Evolutionary conservation across 306 rosid genomes (phyloP).

Genomic region (Vicia sativa): DNA sequence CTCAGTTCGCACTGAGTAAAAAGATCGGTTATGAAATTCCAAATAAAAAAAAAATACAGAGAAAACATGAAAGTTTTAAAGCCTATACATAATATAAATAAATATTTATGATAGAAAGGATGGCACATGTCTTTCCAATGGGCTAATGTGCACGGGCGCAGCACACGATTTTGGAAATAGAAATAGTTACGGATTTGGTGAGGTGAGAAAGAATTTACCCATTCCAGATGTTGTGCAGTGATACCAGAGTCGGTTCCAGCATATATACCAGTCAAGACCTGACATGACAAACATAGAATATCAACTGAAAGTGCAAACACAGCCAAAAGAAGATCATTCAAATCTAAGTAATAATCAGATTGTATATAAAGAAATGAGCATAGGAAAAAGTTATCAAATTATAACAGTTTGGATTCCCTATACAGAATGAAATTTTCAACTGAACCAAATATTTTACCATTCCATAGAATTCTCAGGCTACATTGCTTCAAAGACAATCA

Average conservation of each 20-base stretch:
- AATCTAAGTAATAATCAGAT: constrained; percentile 4
- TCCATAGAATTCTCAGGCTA: constrained; percentile 22
- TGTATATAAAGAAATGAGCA: neutral
- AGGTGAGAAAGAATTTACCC: constrained; percentile 56
- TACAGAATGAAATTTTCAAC: constrained; percentile 13
- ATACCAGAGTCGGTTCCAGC: constrained; percentile 81
- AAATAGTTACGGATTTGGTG: constrained; percentile 10
- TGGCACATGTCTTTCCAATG: neutral
- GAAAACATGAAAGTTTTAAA: constrained; percentile 3
- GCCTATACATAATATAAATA: constrained; percentile 3
- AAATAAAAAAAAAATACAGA: constrained; percentile 12
- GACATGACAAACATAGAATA: constrained; percentile 39
- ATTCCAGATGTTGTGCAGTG: constrained; percentile 93
- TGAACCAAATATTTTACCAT: constrained; percentile 29
- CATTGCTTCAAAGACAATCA: constrained; percentile 28
- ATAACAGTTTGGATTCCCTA: neutral
- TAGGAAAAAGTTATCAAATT: constrained; percentile 17
- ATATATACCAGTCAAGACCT: constrained; percentile 93
- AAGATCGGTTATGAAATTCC: constrained; percentile 23
- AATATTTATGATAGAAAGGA: constrained; percentile 12
- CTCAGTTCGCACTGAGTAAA: neutral
- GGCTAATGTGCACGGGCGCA: constrained; percentile 1
- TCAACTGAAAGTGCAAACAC: constrained; percentile 15
- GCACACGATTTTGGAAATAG: constrained; percentile 11
- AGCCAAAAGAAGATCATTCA: constrained; percentile 22